These are phyloP conservation scores for Phytophthora ohioensis DNA, from an alignment of 352 stramenopile genomes.

Conservation along the genomic window DNA sequence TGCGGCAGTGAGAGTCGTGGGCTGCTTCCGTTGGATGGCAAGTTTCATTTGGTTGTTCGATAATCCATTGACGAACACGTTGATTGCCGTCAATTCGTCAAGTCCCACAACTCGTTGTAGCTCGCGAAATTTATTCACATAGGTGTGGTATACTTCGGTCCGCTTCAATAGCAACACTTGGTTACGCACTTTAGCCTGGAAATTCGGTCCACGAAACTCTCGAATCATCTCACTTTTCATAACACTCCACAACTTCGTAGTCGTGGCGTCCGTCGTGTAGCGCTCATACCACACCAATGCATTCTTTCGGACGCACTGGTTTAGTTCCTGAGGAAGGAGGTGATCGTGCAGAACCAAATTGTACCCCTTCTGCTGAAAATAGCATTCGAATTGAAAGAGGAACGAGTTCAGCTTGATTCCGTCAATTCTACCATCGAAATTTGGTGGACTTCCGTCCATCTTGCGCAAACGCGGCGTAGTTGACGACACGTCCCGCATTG, in stretches of 20 bases:
- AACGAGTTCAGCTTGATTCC: slow-evolving; percentile 18
- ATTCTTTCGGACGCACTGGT: slow-evolving; percentile 8
- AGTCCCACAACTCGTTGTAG: not conserved
- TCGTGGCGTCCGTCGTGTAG: slow-evolving; percentile 9
- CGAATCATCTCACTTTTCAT: slow-evolving; percentile 8
- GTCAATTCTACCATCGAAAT: slow-evolving; percentile 5
- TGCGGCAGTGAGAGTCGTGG: slow-evolving; percentile 2
- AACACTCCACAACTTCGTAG: slow-evolving; percentile 7
- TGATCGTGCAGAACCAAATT: not conserved
- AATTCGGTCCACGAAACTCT: slow-evolving; percentile 10
- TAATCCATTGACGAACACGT: not conserved
- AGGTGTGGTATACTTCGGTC: not conserved
- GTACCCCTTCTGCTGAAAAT: slow-evolving; percentile 13
- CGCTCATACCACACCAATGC: slow-evolving; percentile 13
- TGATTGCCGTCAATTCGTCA: not conserved
- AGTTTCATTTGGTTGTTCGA: not conserved
- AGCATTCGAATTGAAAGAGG: slow-evolving; percentile 11
- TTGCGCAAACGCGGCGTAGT: slow-evolving; percentile 7
- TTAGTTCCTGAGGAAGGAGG: slow-evolving; percentile 1
- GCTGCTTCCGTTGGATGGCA: slow-evolving; percentile 21
- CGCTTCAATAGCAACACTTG: not conserved
- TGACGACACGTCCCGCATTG: not conserved
- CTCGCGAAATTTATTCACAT: not conserved
- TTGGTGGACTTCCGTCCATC: slow-evolving; percentile 10
- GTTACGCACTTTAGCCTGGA: slow-evolving; percentile 1